Evolutionary conservation across 139 green algal genomes (phyloP).

Genomic region (Chlamydomonas asymmetrica): DNA sequence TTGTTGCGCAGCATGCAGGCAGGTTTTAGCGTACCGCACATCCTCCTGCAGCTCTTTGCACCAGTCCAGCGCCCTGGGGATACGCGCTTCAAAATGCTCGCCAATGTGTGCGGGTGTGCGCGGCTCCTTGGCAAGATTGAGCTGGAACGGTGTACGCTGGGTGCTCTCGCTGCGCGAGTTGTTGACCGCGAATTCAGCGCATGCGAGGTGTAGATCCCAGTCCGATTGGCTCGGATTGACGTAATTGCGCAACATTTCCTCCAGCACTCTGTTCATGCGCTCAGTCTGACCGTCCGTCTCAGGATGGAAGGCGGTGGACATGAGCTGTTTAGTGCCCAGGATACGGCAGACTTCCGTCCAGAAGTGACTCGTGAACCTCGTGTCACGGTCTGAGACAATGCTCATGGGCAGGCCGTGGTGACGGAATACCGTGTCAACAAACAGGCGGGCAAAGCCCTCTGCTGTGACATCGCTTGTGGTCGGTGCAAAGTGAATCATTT

Average conservation of each 20-base stretch:
- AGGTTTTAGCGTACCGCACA: too few relatives aligned
- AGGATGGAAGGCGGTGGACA: conserved; percentile 21
- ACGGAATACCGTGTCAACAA: conserved; percentile 38
- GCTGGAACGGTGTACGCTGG: conserved; percentile 37
- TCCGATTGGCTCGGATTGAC: conserved; percentile 30
- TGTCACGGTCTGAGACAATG: conserved; percentile 60
- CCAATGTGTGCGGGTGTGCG: too few relatives aligned
- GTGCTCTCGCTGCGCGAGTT: conserved; percentile 24
- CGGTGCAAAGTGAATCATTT: conserved; percentile 39
- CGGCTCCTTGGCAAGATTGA: too few relatives aligned
- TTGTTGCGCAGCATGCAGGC: conserved; percentile 26
- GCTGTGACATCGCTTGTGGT: conserved; percentile 35
- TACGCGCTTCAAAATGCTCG: too few relatives aligned
- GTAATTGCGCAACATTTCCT: conserved; percentile 58
- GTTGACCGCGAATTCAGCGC: conserved; percentile 61
- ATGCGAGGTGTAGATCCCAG: conserved; percentile 47
- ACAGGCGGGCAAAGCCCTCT: conserved; percentile 30
- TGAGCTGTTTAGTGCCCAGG: neutral
- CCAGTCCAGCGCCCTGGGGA: too few relatives aligned
- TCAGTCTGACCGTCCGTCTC: conserved; percentile 66
- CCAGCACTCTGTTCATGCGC: conserved; percentile 47
- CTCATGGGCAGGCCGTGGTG: conserved; percentile 44
- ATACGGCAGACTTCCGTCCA: conserved; percentile 4
- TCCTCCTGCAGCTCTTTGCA: neutral
- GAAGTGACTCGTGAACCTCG: conserved; percentile 49